These are phyloP conservation scores for Plenodomus biglobosus DNA, from an alignment of 2,329 filamentous ascomycete species.

Conservation along the genomic window DNA sequence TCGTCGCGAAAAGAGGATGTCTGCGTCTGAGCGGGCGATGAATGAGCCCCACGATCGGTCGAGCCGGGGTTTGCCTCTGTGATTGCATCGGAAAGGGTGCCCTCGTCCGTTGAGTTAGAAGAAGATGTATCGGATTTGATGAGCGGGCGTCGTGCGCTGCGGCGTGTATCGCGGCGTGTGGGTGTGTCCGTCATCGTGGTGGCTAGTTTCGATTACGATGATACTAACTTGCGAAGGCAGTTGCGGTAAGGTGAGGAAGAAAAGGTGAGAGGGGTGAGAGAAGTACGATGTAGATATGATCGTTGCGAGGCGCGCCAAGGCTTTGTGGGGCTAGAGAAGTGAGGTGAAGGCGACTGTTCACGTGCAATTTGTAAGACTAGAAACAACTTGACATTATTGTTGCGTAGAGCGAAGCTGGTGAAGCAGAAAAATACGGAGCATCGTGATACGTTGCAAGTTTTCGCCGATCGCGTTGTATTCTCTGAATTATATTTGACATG, in stretches of 20 bases:
- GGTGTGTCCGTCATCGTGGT: conserved; percentile 7
- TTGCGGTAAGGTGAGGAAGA: neutral
- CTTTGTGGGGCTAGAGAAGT: neutral
- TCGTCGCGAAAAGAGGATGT: conserved; percentile 3
- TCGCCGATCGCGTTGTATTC: no score
- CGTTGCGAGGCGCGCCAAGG: neutral
- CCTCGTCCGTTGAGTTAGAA: conserved; percentile 1
- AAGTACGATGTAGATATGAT: neutral
- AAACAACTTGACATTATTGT: no score
- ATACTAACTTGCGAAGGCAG: no score
- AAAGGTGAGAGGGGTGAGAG: neutral
- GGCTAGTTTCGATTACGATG: neutral
- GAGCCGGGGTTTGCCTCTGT: neutral
- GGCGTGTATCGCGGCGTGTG: conserved; percentile 5
- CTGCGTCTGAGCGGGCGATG: conserved; percentile 1
- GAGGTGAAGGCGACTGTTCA: conserved; percentile 1
- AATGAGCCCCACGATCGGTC: no score
- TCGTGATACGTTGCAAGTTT: no score
- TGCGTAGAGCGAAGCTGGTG: no score
- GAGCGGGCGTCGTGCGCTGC: rapidly evolving
- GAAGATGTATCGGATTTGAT: neutral
- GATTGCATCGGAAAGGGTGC: conserved; percentile 1
- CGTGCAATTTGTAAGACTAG: neutral
- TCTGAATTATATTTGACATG: no score
- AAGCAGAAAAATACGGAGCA: neutral